Base-by-base conservation (phyloP, 2,329 filamentous ascomycete genomes). In the Neonectria hederae region DNA sequence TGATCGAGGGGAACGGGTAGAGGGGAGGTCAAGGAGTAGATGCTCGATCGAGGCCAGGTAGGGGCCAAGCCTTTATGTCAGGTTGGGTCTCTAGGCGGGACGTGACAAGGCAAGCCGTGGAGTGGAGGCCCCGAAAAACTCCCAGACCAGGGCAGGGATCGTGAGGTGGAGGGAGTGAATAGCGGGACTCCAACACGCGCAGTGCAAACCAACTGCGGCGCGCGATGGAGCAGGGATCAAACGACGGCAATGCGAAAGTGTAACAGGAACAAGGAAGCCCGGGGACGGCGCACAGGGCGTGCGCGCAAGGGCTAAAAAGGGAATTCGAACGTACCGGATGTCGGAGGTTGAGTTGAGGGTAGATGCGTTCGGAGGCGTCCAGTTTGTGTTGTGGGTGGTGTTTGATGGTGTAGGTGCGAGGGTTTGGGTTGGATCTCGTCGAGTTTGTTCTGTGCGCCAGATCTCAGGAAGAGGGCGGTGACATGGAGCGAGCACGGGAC, bases 21-120 rank as follows among this genome's bases (percentile, higher is more conserved):
- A 68, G 69, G 69, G 65, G 71, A 72, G 68, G 65, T 64, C 69
- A 66, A 69, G 66, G 70, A 70, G 69, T 70, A 59, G 70, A 69
- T 70, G 66, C 32, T 69, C 61, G 68, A 73, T 74, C 64, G 67
- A 74, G 65, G 63, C 65, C 70, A 69, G 72, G 72, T 72, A 72
- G 66, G 70, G 70, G 68, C 69, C 72, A 74, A 73, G 72, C 68
- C 70, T 74, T 74, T 74, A 73, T 74, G 72, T 74, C 72, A 73
- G 65, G 68, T 71, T 67, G 69, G 72, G 70, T 74, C 71, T 71
- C 66, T 65, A 65, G 65, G 70, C 70, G 72, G 72, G 72, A 74
- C 67, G 72, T 72, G 72, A 73, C 70, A 73, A 70, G 70, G 69
- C 67, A 67, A 58, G 63, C 67, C 63, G 71, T 73, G 69, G 67